phyloP scores from a whole-genome alignment of 129 eudicot genomes.

The Apium graveolens region DNA sequence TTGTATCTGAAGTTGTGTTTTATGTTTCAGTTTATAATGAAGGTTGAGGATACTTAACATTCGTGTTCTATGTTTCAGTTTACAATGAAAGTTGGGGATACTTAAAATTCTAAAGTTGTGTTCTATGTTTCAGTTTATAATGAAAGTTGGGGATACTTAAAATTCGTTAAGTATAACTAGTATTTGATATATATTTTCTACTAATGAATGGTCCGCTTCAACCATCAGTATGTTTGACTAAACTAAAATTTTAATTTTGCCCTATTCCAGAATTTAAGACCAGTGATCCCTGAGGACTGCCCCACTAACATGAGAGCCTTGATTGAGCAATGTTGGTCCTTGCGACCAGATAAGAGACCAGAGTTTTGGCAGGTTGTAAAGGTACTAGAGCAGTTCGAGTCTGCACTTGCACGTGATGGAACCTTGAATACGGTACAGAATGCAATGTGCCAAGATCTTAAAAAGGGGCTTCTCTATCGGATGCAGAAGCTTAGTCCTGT shows the following conservation, averaged over 20 bases:
- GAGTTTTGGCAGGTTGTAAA: slow-evolving; percentile 91
- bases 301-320: slow-evolving; percentile 73
- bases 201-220: neutral
- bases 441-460: slow-evolving; percentile 53
- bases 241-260: neutral
- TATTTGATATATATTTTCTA: neutral
- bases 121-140: neutral
- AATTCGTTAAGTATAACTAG: neutral
- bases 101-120: no score
- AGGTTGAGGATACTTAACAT: neutral
- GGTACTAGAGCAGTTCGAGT: slow-evolving; percentile 75
- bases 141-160: neutral
- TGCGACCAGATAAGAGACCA: slow-evolving; percentile 72
- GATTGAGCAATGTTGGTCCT: slow-evolving; percentile 92
- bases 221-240: neutral
- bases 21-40: neutral
- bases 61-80: neutral
- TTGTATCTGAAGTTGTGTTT: neutral
- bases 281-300: slow-evolving; percentile 56
- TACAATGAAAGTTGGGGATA: neutral
- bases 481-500: slow-evolving; percentile 62
- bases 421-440: slow-evolving; percentile 54
- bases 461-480: slow-evolving; percentile 76
- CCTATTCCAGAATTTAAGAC: slow-evolving; percentile 61
- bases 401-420: slow-evolving; percentile 54